A percentile compares a stretch with the other conserved stretches of the same genome.
Evolutionary conservation across 306 rosid genomes (phyloP).

Genomic region (Gillenia trifoliata): DNA sequence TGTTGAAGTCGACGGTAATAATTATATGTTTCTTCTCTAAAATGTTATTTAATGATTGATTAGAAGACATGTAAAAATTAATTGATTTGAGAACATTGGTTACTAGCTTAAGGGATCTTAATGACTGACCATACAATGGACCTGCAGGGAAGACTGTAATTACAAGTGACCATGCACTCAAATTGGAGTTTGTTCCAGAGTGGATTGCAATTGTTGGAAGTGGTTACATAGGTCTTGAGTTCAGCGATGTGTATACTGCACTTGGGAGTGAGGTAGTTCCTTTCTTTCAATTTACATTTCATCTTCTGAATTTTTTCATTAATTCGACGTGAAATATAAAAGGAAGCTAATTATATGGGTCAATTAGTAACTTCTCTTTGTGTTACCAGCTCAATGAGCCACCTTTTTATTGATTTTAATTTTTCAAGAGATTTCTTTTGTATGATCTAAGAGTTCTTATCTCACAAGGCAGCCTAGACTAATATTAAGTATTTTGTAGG

Average conservation of each 20-base stretch:
- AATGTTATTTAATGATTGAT: neutral
- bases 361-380: neutral
- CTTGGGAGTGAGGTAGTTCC: conserved; percentile 92
- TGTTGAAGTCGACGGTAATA: conserved; percentile 88
- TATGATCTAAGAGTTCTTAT: neutral
- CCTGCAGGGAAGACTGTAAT: conserved; percentile 91
- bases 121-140: conserved; percentile 5
- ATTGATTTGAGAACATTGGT: neutral
- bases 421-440: neutral
- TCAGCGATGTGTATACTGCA: conserved; percentile 98
- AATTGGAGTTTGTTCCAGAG: conserved; percentile 91
- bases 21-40: neutral
- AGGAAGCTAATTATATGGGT: neutral
- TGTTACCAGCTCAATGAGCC: neutral
- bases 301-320: too few relatives aligned
- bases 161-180: conserved; percentile 98
- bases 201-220: conserved; percentile 99
- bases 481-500: conserved; percentile 50
- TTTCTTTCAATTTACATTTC: conserved; percentile 8
- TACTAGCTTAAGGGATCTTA: conserved; percentile 7
- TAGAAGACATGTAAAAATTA: neutral
- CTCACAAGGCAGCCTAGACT: conserved; percentile 4
- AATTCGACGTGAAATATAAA: neutral
- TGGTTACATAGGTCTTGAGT: conserved; percentile 98
- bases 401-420: neutral